A percentile compares a stretch with the other conserved stretches of the same genome.
phyloP scores from a whole-genome alignment of 139 green algal genomes.

The Closterium sp. region DNA sequence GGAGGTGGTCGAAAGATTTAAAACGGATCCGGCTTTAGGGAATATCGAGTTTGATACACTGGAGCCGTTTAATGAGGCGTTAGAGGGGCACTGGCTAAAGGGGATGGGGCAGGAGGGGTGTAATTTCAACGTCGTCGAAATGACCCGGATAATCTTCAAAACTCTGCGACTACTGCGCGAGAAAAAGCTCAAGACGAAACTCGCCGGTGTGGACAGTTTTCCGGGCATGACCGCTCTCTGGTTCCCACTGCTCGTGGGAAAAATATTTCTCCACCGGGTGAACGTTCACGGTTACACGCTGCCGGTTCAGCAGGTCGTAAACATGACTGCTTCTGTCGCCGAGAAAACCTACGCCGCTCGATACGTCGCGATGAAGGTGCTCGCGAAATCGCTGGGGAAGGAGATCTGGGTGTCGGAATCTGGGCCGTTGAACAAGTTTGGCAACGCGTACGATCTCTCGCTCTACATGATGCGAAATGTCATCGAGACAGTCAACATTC shows the following conservation, averaged over 20 bases:
- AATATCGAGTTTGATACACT: slow-evolving; percentile 40
- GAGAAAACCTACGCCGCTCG: background rate
- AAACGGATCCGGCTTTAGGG: slow-evolving; percentile 23
- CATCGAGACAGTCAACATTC: slow-evolving; percentile 27
- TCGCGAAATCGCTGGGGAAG: slow-evolving; percentile 24
- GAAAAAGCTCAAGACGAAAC: background rate
- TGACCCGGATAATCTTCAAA: slow-evolving; percentile 35
- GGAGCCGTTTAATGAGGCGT: slow-evolving; percentile 55
- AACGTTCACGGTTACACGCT: background rate
- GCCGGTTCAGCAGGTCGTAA: background rate
- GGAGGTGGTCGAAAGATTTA: slow-evolving; percentile 36
- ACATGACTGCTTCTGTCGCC: background rate
- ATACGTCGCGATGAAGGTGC: background rate
- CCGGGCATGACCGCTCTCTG: background rate
- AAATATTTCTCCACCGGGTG: background rate
- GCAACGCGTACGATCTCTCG: slow-evolving; percentile 10
- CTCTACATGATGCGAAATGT: slow-evolving; percentile 28
- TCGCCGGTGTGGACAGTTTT: background rate
- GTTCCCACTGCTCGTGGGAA: background rate
- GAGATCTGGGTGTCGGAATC: slow-evolving; percentile 52
- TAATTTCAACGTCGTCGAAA: slow-evolving; percentile 33
- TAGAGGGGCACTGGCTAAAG: slow-evolving; percentile 29
- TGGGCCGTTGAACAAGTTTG: slow-evolving; percentile 20
- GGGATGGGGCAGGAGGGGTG: slow-evolving; percentile 55
- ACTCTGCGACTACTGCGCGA: background rate